Evolutionary conservation across 345 rosid genomes (phyloP).

Genomic region (Litchi chinensis): DNA sequence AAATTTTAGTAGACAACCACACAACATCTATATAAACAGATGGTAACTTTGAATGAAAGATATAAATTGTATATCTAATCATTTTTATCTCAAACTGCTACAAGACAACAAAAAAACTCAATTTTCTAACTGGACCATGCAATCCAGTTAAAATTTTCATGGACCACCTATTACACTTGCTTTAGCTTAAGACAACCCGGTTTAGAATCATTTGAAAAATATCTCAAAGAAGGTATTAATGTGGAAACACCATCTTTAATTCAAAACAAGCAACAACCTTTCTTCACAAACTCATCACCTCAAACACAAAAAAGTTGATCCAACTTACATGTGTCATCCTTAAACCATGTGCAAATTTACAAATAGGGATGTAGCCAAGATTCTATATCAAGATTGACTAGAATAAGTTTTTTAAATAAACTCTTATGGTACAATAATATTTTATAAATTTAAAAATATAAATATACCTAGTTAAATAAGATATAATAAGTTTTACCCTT

Average conservation of each 20-base stretch:
- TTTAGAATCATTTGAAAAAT: background rate
- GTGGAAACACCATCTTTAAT: too few relatives aligned
- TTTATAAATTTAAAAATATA: too few relatives aligned
- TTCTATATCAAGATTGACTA: too few relatives aligned
- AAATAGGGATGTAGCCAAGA: background rate
- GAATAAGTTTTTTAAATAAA: too few relatives aligned
- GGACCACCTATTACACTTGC: background rate
- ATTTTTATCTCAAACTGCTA: background rate
- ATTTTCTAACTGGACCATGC: background rate
- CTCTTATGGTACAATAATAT: too few relatives aligned
- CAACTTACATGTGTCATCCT: background rate
- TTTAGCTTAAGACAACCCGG: background rate
- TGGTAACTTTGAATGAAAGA: background rate
- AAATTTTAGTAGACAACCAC: constrained; percentile 28
- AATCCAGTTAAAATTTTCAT: background rate
- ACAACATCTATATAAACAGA: constrained; percentile 29
- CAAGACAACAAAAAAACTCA: too few relatives aligned
- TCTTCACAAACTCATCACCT: background rate
- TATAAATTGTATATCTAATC: background rate
- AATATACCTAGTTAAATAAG: too few relatives aligned
- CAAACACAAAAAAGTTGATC: background rate
- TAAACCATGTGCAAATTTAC: background rate
- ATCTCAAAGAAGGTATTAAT: too few relatives aligned
- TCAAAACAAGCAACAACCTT: too few relatives aligned
- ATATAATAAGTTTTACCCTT: too few relatives aligned